Conservation (phyloP, 1,139 yeast species). For the Protomyces gravidus region DNA sequence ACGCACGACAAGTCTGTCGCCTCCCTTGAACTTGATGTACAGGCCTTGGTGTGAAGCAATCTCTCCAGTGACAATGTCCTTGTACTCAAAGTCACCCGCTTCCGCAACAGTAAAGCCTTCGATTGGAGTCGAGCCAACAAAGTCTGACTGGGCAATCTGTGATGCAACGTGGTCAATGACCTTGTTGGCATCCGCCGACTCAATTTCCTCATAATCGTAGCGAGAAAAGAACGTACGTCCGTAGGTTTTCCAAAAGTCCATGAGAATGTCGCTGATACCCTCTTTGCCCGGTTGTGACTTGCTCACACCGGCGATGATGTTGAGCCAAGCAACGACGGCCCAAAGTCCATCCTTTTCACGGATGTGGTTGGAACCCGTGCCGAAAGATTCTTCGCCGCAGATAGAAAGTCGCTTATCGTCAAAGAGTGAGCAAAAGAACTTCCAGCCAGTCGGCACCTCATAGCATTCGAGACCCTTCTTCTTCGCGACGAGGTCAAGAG, state of each 20-base stretch:
- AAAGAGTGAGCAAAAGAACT: conserved; percentile 90
- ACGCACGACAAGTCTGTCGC: conserved; percentile 83
- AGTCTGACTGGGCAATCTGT: conserved; percentile 43
- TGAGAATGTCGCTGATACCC: conserved; percentile 74
- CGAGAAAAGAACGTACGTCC: conserved; percentile 98
- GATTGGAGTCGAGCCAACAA: conserved; percentile 49
- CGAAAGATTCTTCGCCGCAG: conserved; percentile 97
- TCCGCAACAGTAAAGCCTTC: conserved; percentile 54
- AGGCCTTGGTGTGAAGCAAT: conserved; percentile 90
- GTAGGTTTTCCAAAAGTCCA: conserved; percentile 81
- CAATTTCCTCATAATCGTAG: conserved; percentile 85
- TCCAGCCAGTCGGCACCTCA: conserved; percentile 99
- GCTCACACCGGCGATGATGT: conserved; percentile 75
- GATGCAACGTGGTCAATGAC: conserved; percentile 58
- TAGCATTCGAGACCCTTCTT: conserved; percentile 68
- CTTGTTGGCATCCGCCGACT: conserved; percentile 67
- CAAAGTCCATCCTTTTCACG: conserved; percentile 97
- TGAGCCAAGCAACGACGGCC: conserved; percentile 97
- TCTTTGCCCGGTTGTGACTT: conserved; percentile 51
- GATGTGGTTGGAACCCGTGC: conserved; percentile 95
- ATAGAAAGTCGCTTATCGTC: conserved; percentile 89
- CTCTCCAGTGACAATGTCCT: conserved; percentile 85
- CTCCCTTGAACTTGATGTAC: conserved; percentile 73
- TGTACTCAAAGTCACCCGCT: conserved; percentile 85
- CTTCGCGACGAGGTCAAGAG: conserved; percentile 86